These are phyloP conservation scores for Fusarium napiforme DNA, from an alignment of 2,329 filamentous ascomycete species.

Conservation along the genomic window DNA sequence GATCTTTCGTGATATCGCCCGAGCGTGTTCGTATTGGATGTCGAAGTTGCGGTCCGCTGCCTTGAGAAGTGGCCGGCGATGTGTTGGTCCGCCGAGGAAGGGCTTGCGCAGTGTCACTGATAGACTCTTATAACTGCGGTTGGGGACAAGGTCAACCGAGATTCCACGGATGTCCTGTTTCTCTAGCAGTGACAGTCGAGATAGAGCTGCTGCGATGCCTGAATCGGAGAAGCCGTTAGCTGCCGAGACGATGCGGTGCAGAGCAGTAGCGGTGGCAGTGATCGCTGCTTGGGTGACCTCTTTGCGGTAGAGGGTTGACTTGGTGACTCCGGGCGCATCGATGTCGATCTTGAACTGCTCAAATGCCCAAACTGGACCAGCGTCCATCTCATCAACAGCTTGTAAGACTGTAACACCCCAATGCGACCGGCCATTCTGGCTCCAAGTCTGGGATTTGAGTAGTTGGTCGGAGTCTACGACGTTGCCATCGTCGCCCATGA, in stretches of 20 bases:
- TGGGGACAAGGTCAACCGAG: slow-evolving; percentile 1
- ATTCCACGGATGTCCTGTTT: neutral
- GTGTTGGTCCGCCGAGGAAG: slow-evolving; percentile 7
- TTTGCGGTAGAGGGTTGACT: slow-evolving; percentile 27
- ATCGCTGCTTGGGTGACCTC: slow-evolving; percentile 20
- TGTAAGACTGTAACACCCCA: slow-evolving; percentile 34
- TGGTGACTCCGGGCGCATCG: slow-evolving; percentile 15
- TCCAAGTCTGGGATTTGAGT: slow-evolving; percentile 22
- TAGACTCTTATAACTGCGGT: neutral
- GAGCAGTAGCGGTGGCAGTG: slow-evolving; percentile 11
- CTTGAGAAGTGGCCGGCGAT: slow-evolving; percentile 16
- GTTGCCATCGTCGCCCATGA: slow-evolving; percentile 30
- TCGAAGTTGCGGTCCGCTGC: slow-evolving; percentile 18
- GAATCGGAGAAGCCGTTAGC: neutral
- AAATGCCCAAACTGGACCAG: slow-evolving; percentile 33
- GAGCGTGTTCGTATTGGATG: slow-evolving; percentile 2
- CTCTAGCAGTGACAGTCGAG: neutral
- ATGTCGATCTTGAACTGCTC: slow-evolving; percentile 31
- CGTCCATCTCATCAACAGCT: slow-evolving; percentile 31
- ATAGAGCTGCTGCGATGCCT: neutral
- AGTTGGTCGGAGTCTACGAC: slow-evolving; percentile 10
- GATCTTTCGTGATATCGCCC: slow-evolving; percentile 25
- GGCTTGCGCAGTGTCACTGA: slow-evolving; percentile 15
- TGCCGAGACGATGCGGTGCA: slow-evolving; percentile 6
- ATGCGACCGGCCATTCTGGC: slow-evolving; percentile 19